A percentile compares a stretch with the other conserved stretches of the same genome.
These are phyloP conservation scores for Bryum argenteum DNA, from an alignment of 225 moss, liverwort and hornwort genomes.

Conservation along the genomic window DNA sequence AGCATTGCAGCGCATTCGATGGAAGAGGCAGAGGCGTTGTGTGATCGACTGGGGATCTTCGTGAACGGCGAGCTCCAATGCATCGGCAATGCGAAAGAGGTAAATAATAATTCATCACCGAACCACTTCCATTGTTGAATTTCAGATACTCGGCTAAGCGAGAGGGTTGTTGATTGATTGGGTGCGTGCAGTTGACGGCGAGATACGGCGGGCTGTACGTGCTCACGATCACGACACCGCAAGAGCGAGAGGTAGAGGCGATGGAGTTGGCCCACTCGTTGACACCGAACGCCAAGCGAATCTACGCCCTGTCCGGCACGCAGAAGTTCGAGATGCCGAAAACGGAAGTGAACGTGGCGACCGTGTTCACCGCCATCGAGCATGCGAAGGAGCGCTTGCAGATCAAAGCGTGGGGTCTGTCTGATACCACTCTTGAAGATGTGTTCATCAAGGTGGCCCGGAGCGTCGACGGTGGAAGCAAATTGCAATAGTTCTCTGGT, in stretches of 20 bases:
- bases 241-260: constrained; percentile 55
- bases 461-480: constrained; percentile 36
- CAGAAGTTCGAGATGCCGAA: constrained; percentile 93
- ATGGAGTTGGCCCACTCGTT: constrained; percentile 42
- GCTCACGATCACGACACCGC: constrained; percentile 77
- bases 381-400: constrained; percentile 56
- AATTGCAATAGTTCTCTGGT: constrained; percentile 20
- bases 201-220: constrained; percentile 84
- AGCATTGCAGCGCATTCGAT: constrained; percentile 79
- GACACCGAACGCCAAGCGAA: constrained; percentile 58
- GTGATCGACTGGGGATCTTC: constrained; percentile 91
- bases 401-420: constrained; percentile 88
- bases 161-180: background rate
- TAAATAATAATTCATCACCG: background rate
- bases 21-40: constrained; percentile 95
- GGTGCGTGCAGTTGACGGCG: constrained; percentile 63
- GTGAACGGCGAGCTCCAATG: constrained; percentile 92
- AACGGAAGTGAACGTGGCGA: constrained; percentile 63
- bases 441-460: constrained; percentile 86
- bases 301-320: constrained; percentile 81
- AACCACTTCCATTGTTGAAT: background rate
- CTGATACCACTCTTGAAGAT: constrained; percentile 90
- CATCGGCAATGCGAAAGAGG: constrained; percentile 94
- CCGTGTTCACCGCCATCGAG: constrained; percentile 65
- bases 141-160: no score